Conservation (phyloP, 2,329 filamentous ascomycete species). For the Diaporthe citriasiana region DNA sequence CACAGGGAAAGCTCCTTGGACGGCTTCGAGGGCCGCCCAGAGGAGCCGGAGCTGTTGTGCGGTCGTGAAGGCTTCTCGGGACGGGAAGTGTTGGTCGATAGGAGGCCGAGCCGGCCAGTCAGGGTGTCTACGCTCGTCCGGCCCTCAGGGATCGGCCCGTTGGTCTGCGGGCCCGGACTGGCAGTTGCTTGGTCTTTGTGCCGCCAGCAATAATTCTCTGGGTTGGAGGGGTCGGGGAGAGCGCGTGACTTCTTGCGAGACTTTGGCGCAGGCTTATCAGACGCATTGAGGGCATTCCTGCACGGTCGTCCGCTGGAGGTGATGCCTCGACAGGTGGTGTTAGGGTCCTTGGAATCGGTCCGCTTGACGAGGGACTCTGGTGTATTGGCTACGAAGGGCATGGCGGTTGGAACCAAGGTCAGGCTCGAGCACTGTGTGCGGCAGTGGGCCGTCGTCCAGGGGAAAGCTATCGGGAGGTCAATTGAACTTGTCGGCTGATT, state of each 20-base stretch:
- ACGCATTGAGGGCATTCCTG: slow-evolving; percentile 74
- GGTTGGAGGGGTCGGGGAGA: slow-evolving; percentile 66
- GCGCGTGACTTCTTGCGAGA: slow-evolving; percentile 49
- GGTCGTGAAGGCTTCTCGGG: slow-evolving; percentile 46
- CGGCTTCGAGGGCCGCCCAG: slow-evolving; percentile 46
- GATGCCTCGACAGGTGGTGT: slow-evolving; percentile 89
- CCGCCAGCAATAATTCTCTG: slow-evolving; percentile 90
- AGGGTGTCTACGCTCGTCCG: slow-evolving; percentile 90
- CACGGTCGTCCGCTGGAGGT: slow-evolving; percentile 88
- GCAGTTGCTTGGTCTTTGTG: slow-evolving; percentile 87
- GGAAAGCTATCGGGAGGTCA: background rate
- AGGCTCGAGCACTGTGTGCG: slow-evolving; percentile 41
- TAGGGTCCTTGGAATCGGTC: slow-evolving; percentile 86
- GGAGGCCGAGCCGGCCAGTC: slow-evolving; percentile 81
- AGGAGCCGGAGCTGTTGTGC: slow-evolving; percentile 31
- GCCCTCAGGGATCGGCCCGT: slow-evolving; percentile 70
- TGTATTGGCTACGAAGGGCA: slow-evolving; percentile 79
- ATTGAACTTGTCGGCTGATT: background rate
- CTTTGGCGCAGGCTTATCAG: slow-evolving; percentile 54
- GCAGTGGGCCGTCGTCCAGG: slow-evolving; percentile 32
- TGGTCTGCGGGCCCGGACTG: slow-evolving; percentile 59
- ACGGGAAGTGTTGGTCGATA: slow-evolving; percentile 70
- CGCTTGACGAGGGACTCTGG: slow-evolving; percentile 85
- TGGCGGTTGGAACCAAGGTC: slow-evolving; percentile 51
- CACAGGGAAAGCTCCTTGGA: slow-evolving; percentile 58